A percentile compares a stretch with the other conserved stretches of the same genome.
phyloP scores from a whole-genome alignment of 371 early-diverging fungal genomes.

The Dinochytrium kinnereticum region DNA sequence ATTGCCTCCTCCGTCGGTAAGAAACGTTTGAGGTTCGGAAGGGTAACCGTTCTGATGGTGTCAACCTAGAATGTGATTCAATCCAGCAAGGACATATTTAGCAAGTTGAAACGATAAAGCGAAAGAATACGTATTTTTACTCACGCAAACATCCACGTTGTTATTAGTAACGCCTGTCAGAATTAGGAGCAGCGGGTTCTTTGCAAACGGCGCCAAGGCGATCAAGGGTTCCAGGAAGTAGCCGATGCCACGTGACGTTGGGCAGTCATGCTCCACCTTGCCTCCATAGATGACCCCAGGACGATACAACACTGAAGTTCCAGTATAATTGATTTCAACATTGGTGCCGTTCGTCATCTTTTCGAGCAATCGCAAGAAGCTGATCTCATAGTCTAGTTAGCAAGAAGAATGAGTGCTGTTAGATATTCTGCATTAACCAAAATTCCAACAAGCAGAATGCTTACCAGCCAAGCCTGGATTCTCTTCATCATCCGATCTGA shows the following conservation, averaged over 20 bases:
- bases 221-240: constrained; percentile 93
- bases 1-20: constrained; percentile 22
- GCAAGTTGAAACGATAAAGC: background rate
- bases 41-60: constrained; percentile 85
- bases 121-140: constrained; percentile 15
- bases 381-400: constrained; percentile 81
- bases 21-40: constrained; percentile 82
- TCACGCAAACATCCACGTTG: constrained; percentile 71
- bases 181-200: constrained; percentile 76
- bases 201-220: constrained; percentile 91
- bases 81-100: background rate
- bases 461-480: constrained; percentile 87
- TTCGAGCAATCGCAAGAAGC: constrained; percentile 86
- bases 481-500: constrained; percentile 79
- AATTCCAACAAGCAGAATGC: too few species aligned
- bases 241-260: constrained; percentile 75
- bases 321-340: constrained; percentile 92
- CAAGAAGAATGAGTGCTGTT: background rate
- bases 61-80: constrained; percentile 63
- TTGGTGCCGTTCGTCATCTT: constrained; percentile 90
- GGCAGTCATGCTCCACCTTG: constrained; percentile 82
- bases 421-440: too few species aligned
- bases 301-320: constrained; percentile 83
- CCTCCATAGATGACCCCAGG: constrained; percentile 94
- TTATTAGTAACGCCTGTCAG: constrained; percentile 94